Evolutionary conservation across 192 early-diverging fungal genomes (phyloP), one percentile per base, ranked within the genome.

Genomic region (Backusella westeae): DNA sequence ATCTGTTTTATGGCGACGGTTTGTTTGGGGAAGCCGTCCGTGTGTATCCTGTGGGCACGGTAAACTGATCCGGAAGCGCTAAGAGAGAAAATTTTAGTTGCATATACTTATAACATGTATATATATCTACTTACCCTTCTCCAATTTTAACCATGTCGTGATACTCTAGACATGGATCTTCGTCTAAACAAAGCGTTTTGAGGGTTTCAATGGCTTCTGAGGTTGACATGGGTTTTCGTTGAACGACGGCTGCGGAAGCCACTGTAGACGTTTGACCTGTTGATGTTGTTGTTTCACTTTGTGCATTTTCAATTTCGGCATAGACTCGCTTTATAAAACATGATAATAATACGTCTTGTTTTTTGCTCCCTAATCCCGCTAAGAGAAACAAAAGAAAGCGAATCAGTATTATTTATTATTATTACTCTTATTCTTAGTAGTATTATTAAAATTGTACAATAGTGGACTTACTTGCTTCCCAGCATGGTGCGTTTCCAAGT

Each of bases 1-100:
- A 97, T 98, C 81, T 96, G 95, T 86, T 98, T 98, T 77, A 98
- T 97, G 0, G 95, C 96, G 0, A 97, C 96, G 0, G 87, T 23
- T 39, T 39, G 35, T 39, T 49, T 85, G 21, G 89, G 72, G 39
- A 90, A 86, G 41, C 87, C 89, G 34, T 81, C 77, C 0, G 89
- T 87, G 44, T 92, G 89, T 7, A 78, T 85, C 56, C 90, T 89
- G 80, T 92, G 89, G 7, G 96, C 94, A 1, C 91, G 94, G 75
- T 88, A 97, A 21, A 98, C 96, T 26, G 92, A 91, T 59, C 96
- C 96, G 59, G 96, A 98, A 10, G 96, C 96, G 15, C 94, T 92
- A 74, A 9, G 7, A 70, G n/a, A 38, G n/a, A 6, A 44, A 29
- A 63, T 26, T 59, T 66, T 53, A 67, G 32, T 17, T 10, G 56